A percentile compares a stretch with the other conserved stretches of the same genome.
Conservation (phyloP, 2,329 filamentous ascomycete species). For the Ophiobolus disseminans region DNA sequence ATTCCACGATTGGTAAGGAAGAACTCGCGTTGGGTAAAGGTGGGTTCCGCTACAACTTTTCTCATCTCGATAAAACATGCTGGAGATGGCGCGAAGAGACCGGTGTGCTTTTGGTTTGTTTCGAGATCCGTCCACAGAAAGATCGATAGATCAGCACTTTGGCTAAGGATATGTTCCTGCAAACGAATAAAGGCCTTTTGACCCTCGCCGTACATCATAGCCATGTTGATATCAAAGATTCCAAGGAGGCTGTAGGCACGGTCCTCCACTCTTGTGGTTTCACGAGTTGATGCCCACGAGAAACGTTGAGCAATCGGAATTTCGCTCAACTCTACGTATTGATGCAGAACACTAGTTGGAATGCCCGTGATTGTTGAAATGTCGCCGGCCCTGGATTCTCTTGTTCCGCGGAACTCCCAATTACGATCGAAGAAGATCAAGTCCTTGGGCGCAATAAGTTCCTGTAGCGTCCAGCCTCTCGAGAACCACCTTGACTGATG, state of each 20-base stretch:
- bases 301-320: constrained; percentile 19
- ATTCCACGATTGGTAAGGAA: constrained; percentile 12
- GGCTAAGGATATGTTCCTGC: constrained; percentile 14
- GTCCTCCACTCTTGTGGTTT: constrained; percentile 27
- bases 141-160: constrained; percentile 9
- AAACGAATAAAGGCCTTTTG: constrained; percentile 13
- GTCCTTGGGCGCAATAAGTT: constrained; percentile 17
- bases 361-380: constrained; percentile 16
- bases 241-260: constrained; percentile 24
- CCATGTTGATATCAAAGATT: constrained; percentile 19
- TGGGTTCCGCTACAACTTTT: constrained; percentile 1
- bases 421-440: constrained; percentile 15
- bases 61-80: constrained; percentile 9
- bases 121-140: constrained; percentile 11
- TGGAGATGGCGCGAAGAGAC: constrained; percentile 6
- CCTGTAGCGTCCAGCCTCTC: constrained; percentile 22
- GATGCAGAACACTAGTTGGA: constrained; percentile 5
- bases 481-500: constrained; percentile 20
- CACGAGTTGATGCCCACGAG: constrained; percentile 25
- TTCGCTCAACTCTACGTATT: constrained; percentile 3
- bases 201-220: constrained; percentile 21
- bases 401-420: constrained; percentile 14
- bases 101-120: constrained; percentile 7
- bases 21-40: constrained; percentile 8
- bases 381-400: not conserved